Evolutionary conservation across 2,329 filamentous ascomycete genomes (phyloP), one percentile per base, ranked within the genome.

Genomic region (Leptographium radiaticola): DNA sequence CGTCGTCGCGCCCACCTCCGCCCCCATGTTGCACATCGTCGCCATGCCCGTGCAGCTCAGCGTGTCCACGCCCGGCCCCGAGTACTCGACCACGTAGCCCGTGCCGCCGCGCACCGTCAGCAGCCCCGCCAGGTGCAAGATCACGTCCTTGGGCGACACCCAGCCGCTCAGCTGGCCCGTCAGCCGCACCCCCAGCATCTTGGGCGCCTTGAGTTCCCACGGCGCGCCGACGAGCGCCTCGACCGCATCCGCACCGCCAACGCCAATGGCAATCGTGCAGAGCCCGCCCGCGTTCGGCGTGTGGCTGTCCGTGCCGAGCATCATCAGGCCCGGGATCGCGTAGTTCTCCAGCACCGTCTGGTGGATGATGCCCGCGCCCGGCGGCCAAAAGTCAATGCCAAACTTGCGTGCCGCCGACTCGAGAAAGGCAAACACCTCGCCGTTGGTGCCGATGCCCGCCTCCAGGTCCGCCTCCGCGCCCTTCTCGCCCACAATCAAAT

Each of bases 271-370:
- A 63, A 96, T 89, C 5, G 89, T 90, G 61, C 87, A 89, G 53
- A 97, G 75, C 56, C 93, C 93, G 62, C 93, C 93, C n/a, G 89
- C 93, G 66, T 97, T 98, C 45, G 93, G 93, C 47, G 89, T 96
- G 70, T 98, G 93, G 64, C 88, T 95, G 70, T 98, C 93, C 34
- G 93, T 98, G 54, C 93, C 93, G 43, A 98, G 79, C 89, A 98
- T 97, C 90, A 98, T 96, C 62, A 97, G 71, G 50, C 93, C 93
- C 20, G 93, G 93, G n/a, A 91, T 83, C 38, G 90, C 87, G 67
- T 98, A 98, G 72, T 98, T 97, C 74, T 98, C 93, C 62, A 98
- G 72, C 25, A 98, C 93, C 52, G 88, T 95, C 77, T 98, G 93
- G 71, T 98, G 93, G 60, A 98, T 95, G 60, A 95, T 95, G 59